phyloP scores from a whole-genome alignment of 1,284 basidiomycete species.

The Boletellus dicymbophilus region DNA sequence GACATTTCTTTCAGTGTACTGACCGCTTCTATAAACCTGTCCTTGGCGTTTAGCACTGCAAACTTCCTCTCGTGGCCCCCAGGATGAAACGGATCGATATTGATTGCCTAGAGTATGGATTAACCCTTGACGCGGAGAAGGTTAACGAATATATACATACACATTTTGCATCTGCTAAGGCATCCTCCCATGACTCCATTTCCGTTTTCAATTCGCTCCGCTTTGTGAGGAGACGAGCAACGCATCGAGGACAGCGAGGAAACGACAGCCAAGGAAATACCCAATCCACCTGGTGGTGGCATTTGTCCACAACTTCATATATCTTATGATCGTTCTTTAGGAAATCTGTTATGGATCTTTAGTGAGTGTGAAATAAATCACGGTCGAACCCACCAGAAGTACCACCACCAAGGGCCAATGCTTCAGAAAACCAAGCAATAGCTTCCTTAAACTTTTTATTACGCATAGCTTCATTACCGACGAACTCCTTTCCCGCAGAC shows the following conservation, averaged over 20 bases:
- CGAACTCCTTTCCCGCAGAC: too few species aligned
- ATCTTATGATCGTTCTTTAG: not conserved
- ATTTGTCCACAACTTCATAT: not conserved
- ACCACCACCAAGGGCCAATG: constrained; percentile 1
- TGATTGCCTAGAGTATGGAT: constrained; percentile 7
- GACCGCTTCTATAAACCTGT: not conserved
- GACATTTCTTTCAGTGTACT: not conserved
- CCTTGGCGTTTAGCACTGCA: not conserved
- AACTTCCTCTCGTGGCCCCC: constrained; percentile 9
- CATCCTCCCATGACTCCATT: not conserved
- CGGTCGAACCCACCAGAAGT: not conserved
- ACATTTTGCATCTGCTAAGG: constrained; percentile 1
- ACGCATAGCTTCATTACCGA: constrained; percentile 6
- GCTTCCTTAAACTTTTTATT: constrained; percentile 2
- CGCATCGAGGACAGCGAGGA: not conserved
- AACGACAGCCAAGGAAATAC: too few species aligned
- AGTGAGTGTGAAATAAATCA: not conserved
- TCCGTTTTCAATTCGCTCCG: constrained; percentile 1
- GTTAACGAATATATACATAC: not conserved
- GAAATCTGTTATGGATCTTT: not conserved
- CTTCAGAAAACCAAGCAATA: constrained; percentile 8
- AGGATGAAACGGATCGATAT: not conserved
- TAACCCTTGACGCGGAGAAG: not conserved
- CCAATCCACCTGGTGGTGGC: too few species aligned
- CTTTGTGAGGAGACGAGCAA: constrained; percentile 8